A percentile compares a stretch with the other conserved stretches of the same genome.
These are phyloP conservation scores for Spatholobus suberectus DNA, from an alignment of 306 rosid genomes.

Conservation along the genomic window DNA sequence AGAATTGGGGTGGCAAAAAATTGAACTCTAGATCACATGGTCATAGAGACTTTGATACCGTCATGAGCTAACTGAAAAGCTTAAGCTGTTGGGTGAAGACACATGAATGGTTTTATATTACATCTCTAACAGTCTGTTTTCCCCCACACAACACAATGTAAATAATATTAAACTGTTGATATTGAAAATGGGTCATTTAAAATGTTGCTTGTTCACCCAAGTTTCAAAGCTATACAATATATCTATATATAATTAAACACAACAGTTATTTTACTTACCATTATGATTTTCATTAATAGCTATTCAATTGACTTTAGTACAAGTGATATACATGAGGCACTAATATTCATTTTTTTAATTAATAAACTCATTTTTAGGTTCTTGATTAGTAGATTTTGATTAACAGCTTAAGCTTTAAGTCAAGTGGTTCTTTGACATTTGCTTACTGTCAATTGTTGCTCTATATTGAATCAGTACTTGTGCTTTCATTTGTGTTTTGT, in stretches of 20 bases:
- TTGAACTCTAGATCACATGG: background rate
- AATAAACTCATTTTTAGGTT: background rate
- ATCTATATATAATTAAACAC: background rate
- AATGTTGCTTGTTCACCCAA: background rate
- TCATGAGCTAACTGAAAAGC: background rate
- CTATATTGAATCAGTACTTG: background rate
- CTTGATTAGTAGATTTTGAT: background rate
- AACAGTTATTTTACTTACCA: background rate
- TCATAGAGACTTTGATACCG: background rate
- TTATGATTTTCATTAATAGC: background rate
- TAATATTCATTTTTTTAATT: background rate
- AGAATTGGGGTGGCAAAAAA: background rate
- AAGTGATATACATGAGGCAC: background rate
- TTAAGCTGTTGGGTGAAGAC: background rate
- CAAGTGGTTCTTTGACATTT: slow-evolving; percentile 19
- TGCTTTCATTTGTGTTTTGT: background rate
- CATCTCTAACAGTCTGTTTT: background rate
- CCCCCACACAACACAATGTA: background rate
- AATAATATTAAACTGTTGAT: slow-evolving; percentile 13
- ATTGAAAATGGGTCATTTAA: background rate
- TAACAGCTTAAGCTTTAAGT: slow-evolving; percentile 19
- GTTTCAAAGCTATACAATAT: background rate
- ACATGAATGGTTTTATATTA: background rate
- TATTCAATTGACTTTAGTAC: background rate
- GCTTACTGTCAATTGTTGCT: slow-evolving; percentile 5